These are phyloP conservation scores for Ampelocalamus luodianensis DNA, from an alignment of 176 grass and related monocot species.

Conservation along the genomic window DNA sequence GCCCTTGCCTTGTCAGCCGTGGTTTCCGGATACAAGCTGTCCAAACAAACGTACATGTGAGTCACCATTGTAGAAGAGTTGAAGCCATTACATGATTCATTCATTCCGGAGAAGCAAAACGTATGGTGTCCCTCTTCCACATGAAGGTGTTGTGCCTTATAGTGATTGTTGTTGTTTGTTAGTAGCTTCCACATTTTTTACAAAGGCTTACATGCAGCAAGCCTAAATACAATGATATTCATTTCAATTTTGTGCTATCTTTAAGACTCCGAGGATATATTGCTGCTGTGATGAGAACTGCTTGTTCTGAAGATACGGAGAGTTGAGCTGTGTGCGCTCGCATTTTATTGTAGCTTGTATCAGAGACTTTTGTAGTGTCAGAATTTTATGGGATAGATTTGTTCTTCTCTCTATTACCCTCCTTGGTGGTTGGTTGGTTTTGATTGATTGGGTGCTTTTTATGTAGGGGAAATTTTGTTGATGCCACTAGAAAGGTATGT, in stretches of 20 bases:
- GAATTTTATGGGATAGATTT: not conserved
- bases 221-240: constrained; percentile 15
- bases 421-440: not conserved
- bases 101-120: constrained; percentile 22
- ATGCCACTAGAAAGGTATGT: no score
- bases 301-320: constrained; percentile 10
- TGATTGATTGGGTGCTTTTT: not conserved
- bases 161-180: constrained; percentile 40
- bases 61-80: constrained; percentile 40
- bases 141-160: constrained; percentile 17
- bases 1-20: constrained; percentile 67
- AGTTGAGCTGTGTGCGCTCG: not conserved
- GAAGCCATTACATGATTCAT: not conserved
- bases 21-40: constrained; percentile 81
- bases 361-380: no score
- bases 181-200: constrained; percentile 44
- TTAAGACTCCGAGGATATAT: not conserved
- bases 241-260: not conserved
- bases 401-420: not conserved
- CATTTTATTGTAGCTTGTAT: constrained; percentile 15
- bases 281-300: constrained; percentile 4
- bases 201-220: constrained; percentile 37
- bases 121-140: constrained; percentile 29
- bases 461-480: no score
- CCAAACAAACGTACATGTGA: constrained; percentile 78